Evolutionary conservation across 2,329 filamentous ascomycete genomes (phyloP).

Genomic region (Rutstroemia sydowiana): DNA sequence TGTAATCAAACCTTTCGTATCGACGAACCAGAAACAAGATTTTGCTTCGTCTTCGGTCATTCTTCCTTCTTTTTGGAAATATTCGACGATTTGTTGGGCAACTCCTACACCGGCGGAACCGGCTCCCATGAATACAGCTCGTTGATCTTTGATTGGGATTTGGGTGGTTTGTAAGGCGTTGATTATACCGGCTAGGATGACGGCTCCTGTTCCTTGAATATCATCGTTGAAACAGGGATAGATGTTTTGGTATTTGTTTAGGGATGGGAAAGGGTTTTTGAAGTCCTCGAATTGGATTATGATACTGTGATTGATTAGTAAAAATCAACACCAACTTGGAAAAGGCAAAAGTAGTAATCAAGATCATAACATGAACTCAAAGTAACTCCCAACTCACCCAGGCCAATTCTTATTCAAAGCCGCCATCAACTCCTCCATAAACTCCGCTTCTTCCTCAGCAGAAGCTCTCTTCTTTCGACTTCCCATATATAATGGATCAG

Average conservation of each 20-base stretch:
- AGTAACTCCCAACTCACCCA: conserved; percentile 62
- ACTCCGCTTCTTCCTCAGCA: conserved; percentile 65
- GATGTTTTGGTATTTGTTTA: conserved; percentile 65
- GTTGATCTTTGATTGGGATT: conserved; percentile 57
- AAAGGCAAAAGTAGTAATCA: neutral
- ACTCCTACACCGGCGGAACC: conserved; percentile 80
- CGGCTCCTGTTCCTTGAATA: conserved; percentile 80
- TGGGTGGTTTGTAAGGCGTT: conserved; percentile 63
- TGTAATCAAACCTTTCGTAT: conserved; percentile 62
- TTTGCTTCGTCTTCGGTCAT: conserved; percentile 64
- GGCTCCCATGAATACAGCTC: conserved; percentile 70
- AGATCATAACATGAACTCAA: conserved; percentile 67
- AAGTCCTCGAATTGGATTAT: conserved; percentile 67
- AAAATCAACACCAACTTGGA: conserved; percentile 42
- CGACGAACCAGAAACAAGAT: conserved; percentile 66
- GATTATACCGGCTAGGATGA: conserved; percentile 75
- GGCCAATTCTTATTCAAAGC: conserved; percentile 64
- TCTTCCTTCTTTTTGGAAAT: conserved; percentile 58
- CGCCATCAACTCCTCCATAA: conserved; percentile 67
- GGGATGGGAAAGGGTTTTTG: conserved; percentile 48
- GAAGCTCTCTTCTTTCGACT: conserved; percentile 57
- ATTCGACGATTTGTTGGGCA: conserved; percentile 73
- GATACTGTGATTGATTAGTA: conserved; percentile 10
- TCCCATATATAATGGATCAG: conserved; percentile 74
- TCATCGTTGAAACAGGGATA: conserved; percentile 91